Conservation (phyloP, 1,284 basidiomycete species). For the Ceratobasidium papillatum region DNA sequence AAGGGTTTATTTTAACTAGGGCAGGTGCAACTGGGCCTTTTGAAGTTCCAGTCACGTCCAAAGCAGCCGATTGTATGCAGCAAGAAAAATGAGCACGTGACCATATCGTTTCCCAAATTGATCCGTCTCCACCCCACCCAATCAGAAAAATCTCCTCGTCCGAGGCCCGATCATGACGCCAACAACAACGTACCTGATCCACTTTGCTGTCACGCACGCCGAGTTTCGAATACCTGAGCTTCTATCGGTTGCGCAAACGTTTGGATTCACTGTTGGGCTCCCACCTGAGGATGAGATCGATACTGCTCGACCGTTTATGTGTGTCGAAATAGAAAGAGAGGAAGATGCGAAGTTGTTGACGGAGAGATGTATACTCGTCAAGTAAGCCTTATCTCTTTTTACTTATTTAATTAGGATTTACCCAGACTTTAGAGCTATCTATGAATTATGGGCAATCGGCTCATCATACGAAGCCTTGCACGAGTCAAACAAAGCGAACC, state of each 20-base stretch:
- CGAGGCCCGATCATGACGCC: slow-evolving; percentile 6
- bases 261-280: slow-evolving; percentile 65
- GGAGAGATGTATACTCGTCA: slow-evolving; percentile 82
- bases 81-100: too few species aligned
- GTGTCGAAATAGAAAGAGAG: slow-evolving; percentile 74
- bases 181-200: slow-evolving; percentile 65
- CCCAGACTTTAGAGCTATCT: slow-evolving; percentile 68
- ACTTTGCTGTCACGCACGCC: slow-evolving; percentile 80
- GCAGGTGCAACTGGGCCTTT: too few species aligned
- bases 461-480: slow-evolving; percentile 77
- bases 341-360: slow-evolving; percentile 79
- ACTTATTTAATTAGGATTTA: neutral
- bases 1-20: too few species aligned
- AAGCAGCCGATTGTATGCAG: too few species aligned
- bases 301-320: slow-evolving; percentile 74
- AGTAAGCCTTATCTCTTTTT: slow-evolving; percentile 59
- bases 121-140: neutral
- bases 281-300: slow-evolving; percentile 57
- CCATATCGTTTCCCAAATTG: neutral
- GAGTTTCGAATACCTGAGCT: slow-evolving; percentile 86
- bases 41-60: too few species aligned
- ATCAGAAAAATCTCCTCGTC: neutral
- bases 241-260: slow-evolving; percentile 70
- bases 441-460: slow-evolving; percentile 78
- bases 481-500: slow-evolving; percentile 59